A percentile compares a stretch with the other conserved stretches of the same genome.
Conservation (phyloP, 768 basidiomycete species). For the Boletus reticuloceps region DNA sequence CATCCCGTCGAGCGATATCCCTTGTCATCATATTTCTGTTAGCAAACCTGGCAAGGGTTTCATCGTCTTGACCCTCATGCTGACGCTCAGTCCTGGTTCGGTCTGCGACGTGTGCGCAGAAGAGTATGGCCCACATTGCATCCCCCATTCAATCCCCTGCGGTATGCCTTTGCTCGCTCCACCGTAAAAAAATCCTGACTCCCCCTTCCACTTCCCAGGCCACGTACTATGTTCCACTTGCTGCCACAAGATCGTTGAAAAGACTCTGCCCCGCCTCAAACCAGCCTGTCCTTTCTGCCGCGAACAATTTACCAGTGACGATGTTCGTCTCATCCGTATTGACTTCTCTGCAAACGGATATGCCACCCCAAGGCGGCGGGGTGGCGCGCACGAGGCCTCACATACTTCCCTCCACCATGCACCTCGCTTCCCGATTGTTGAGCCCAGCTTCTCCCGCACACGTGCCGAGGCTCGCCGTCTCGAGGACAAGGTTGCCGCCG, state of each 20-base stretch:
- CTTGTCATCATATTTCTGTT: constrained; percentile 39
- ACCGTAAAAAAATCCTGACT: constrained; percentile 24
- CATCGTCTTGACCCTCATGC: constrained; percentile 53
- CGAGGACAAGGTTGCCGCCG: constrained; percentile 74
- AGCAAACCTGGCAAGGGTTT: constrained; percentile 40
- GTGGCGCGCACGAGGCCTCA: constrained; percentile 45
- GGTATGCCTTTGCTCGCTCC: constrained; percentile 39
- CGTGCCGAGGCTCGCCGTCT: constrained; percentile 61
- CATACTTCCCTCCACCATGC: constrained; percentile 41
- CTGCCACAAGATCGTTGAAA: constrained; percentile 79
- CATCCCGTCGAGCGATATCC: constrained; percentile 42
- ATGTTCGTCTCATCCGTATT: constrained; percentile 73
- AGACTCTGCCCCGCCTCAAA: constrained; percentile 65
- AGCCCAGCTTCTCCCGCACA: constrained; percentile 39
- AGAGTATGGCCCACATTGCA: constrained; percentile 72
- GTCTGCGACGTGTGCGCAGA: constrained; percentile 90
- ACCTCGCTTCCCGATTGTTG: constrained; percentile 47
- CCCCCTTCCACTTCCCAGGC: constrained; percentile 41
- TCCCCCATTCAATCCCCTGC: constrained; percentile 80
- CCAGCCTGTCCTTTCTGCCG: constrained; percentile 86
- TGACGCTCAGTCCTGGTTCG: constrained; percentile 79
- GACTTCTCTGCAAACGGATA: constrained; percentile 71
- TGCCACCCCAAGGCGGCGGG: constrained; percentile 61
- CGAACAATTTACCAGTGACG: constrained; percentile 64
- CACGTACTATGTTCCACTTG: constrained; percentile 78